Evolutionary conservation across 257 asterid species (phyloP).

Genomic region (Penstemon davidsonii): DNA sequence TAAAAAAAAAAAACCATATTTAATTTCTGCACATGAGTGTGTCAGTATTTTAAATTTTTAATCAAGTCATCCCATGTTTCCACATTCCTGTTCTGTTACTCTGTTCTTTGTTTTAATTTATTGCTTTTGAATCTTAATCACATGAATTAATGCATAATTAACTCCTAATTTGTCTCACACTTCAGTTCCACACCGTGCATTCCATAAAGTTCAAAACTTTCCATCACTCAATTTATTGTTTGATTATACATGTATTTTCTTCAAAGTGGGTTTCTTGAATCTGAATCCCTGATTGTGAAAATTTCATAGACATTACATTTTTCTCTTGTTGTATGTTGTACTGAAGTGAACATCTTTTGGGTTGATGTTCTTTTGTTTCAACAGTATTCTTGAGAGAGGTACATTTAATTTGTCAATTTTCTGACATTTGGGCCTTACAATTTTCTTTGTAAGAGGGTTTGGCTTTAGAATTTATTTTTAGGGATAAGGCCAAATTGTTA

Average conservation of each 20-base stretch:
- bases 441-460: conserved; percentile 25
- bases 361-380: conserved; percentile 12
- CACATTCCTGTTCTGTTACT: conserved; percentile 44
- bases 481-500: conserved; percentile 22
- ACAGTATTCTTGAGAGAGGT: neutral
- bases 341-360: conserved; percentile 29
- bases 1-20: neutral
- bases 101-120: conserved; percentile 23
- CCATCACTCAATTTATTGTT: conserved; percentile 19
- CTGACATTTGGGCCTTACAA: conserved; percentile 10
- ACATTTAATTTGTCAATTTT: conserved; percentile 19
- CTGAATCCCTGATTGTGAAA: conserved; percentile 35
- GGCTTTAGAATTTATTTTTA: conserved; percentile 32
- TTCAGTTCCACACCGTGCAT: conserved; percentile 39
- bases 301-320: conserved; percentile 28
- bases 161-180: conserved; percentile 34
- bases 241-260: conserved; percentile 18
- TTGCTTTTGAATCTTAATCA: no score
- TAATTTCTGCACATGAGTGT: conserved; percentile 38
- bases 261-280: conserved; percentile 38
- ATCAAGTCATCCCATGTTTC: conserved; percentile 45
- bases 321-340: neutral
- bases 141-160: conserved; percentile 18
- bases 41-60: conserved; percentile 24
- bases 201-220: conserved; percentile 34